Evolutionary conservation across 2,329 filamentous ascomycete genomes (phyloP).

Genomic region (Diaporthe sp.): DNA sequence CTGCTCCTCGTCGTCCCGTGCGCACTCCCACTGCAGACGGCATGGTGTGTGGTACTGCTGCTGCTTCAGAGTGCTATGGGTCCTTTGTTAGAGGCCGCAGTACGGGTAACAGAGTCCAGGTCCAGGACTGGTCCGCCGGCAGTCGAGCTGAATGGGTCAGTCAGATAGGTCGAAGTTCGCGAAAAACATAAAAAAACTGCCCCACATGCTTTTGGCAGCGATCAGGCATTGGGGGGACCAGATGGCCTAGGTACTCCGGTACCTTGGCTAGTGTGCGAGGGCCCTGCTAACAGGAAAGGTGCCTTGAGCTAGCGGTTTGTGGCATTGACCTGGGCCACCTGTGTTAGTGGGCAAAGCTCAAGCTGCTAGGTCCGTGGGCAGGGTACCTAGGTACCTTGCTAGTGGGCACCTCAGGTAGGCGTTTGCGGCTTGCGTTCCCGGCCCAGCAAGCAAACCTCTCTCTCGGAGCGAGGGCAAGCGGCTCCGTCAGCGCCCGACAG

Average conservation of each 20-base stretch:
- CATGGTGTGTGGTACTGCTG: conserved; percentile 46
- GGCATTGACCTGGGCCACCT: accelerated
- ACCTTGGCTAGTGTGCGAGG: no score
- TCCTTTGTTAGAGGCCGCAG: background rate
- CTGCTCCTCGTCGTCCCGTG: conserved; percentile 42
- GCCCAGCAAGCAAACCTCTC: conserved; percentile 40
- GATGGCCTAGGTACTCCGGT: background rate
- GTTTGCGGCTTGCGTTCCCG: background rate
- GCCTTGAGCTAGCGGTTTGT: background rate
- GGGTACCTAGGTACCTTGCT: background rate
- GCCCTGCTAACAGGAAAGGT: background rate
- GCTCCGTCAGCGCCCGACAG: conserved; percentile 36
- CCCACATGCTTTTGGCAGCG: background rate
- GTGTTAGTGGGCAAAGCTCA: background rate
- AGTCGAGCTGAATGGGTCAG: background rate
- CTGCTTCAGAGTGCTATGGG: background rate
- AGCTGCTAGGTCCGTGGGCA: background rate
- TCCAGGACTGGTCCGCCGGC: background rate
- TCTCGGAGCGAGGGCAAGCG: conserved; percentile 24
- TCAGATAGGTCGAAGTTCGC: background rate
- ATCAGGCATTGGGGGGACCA: background rate
- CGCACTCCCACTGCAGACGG: conserved; percentile 44
- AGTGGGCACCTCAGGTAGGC: background rate
- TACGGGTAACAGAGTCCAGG: background rate
- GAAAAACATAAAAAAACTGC: background rate